Conservation (phyloP, 1,284 basidiomycete species). For the Boletus subluridellus region DNA sequence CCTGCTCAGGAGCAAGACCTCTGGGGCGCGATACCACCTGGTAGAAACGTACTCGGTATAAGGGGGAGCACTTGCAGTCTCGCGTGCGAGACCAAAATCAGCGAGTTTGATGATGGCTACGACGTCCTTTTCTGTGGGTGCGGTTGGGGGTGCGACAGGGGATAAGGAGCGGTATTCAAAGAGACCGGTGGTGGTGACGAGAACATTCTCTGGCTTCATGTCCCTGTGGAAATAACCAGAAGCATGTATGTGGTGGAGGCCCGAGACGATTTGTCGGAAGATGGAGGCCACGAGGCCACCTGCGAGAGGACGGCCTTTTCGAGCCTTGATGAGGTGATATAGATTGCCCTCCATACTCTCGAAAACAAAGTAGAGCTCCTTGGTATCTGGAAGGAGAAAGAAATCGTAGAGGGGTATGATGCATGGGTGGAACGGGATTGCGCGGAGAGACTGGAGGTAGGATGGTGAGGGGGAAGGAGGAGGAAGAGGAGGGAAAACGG, state of each 20-base stretch:
- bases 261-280: constrained; percentile 88
- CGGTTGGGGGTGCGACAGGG: constrained; percentile 53
- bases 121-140: constrained; percentile 85
- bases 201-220: constrained; percentile 99
- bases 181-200: constrained; percentile 98
- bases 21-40: constrained; percentile 98
- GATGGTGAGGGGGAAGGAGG: constrained; percentile 11
- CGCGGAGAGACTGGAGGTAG: constrained; percentile 75
- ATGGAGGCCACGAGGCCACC: constrained; percentile 94
- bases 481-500: constrained; percentile 30
- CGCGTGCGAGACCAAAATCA: constrained; percentile 95
- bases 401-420: constrained; percentile 99
- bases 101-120: constrained; percentile 97
- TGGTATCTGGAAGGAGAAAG: constrained; percentile 89
- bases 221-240: constrained; percentile 98
- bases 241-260: constrained; percentile 89
- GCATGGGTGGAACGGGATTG: constrained; percentile 93
- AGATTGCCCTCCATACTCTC: constrained; percentile 99
- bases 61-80: constrained; percentile 84
- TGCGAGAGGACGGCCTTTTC: constrained; percentile 90
- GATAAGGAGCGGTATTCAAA: constrained; percentile 88
- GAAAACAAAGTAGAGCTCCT: constrained; percentile 98
- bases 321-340: constrained; percentile 97
- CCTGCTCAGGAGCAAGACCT: constrained; percentile 87
- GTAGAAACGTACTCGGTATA: constrained; percentile 99